phyloP scores from a whole-genome alignment of 2,329 filamentous ascomycete species.

The Nemania abortiva region DNA sequence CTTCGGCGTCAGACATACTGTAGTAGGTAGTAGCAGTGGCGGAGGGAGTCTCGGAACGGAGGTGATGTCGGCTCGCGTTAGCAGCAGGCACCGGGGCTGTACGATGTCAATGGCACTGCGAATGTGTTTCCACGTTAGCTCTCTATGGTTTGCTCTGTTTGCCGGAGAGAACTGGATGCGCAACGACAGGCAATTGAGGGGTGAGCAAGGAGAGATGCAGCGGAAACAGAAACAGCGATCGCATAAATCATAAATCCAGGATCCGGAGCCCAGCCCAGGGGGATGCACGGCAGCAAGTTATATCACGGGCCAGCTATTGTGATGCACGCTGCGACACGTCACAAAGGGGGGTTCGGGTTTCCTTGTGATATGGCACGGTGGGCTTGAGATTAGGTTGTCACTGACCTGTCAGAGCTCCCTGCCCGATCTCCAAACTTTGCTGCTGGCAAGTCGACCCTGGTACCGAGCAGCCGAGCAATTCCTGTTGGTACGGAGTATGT shows the following conservation, averaged over 20 bases:
- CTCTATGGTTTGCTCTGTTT: conserved; percentile 18
- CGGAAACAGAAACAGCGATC: conserved; percentile 21
- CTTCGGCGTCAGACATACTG: conserved; percentile 63
- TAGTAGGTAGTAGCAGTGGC: conserved; percentile 10
- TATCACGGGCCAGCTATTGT: conserved; percentile 37
- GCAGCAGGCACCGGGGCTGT: conserved; percentile 26
- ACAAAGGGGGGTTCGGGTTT: conserved; percentile 48
- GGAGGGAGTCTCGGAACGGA: conserved; percentile 3
- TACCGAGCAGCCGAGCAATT: conserved; percentile 18
- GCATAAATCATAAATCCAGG: conserved; percentile 37
- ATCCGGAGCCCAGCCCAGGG: conserved; percentile 9
- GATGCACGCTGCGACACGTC: conserved; percentile 49
- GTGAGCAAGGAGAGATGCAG: conserved; percentile 11
- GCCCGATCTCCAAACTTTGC: conserved; percentile 34
- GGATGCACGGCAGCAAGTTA: conserved; percentile 22
- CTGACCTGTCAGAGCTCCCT: conserved; percentile 48
- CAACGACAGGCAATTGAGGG: conserved; percentile 34
- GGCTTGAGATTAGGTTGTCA: conserved; percentile 38
- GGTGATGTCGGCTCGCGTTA: conserved; percentile 10
- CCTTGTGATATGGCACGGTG: conserved; percentile 40
- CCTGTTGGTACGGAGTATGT: conserved; percentile 26
- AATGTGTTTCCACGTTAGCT: conserved; percentile 37
- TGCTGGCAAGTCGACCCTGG: conserved; percentile 11
- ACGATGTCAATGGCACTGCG: conserved; percentile 30
- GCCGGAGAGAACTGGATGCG: conserved; percentile 10